Conservation (phyloP, 805 yeast species). For the Pichia exigua region DNA sequence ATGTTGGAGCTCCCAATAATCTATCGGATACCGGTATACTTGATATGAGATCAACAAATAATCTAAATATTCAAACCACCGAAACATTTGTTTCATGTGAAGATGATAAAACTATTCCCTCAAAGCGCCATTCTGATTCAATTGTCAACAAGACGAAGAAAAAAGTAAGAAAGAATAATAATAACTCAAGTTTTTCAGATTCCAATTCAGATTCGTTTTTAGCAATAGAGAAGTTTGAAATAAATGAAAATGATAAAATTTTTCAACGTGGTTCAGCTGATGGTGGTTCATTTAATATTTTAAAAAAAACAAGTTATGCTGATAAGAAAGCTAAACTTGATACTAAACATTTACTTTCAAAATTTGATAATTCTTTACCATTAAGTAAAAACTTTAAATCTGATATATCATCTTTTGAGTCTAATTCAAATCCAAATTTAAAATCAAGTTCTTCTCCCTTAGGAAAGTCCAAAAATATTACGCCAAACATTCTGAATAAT, state of each 20-base stretch:
- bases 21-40: not conserved
- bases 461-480: not conserved
- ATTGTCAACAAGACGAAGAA: not conserved
- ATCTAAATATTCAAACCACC: not conserved
- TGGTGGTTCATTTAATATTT: conserved; percentile 9
- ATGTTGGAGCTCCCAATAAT: not conserved
- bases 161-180: conserved; percentile 1
- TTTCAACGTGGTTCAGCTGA: conserved; percentile 8
- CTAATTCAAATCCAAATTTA: not conserved
- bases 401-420: not conserved
- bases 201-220: conserved; percentile 14
- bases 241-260: conserved; percentile 13
- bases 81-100: conserved; percentile 1
- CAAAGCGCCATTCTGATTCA: conserved; percentile 7
- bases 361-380: conserved; percentile 15
- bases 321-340: conserved; percentile 4
- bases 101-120: conserved; percentile 6
- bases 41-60: not conserved
- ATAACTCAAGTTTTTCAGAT: not conserved
- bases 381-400: conserved; percentile 10
- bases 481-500: not conserved
- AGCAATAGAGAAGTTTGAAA: conserved; percentile 19
- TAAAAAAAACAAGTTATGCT: not conserved
- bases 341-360: conserved; percentile 11
- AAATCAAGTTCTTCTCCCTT: not conserved